Conservation (phyloP, 192 early-diverging fungal genomes). For the Funneliformis geosporum region DNA sequence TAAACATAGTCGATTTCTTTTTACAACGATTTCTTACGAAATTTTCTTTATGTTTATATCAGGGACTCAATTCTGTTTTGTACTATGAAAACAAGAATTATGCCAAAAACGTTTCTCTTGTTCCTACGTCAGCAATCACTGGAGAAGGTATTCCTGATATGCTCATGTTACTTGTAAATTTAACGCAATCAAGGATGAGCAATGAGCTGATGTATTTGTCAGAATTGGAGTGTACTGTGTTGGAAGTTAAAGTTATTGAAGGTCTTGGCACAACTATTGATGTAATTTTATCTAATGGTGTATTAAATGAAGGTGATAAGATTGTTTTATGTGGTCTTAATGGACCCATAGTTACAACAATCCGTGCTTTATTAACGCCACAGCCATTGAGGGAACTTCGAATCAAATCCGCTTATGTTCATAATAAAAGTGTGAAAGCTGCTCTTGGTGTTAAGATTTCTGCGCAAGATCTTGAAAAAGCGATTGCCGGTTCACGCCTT, state of each 20-base stretch:
- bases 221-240: slow-evolving; percentile 94
- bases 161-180: slow-evolving; percentile 84
- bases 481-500: slow-evolving; percentile 95
- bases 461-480: slow-evolving; percentile 92
- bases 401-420: slow-evolving; percentile 93
- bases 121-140: slow-evolving; percentile 96
- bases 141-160: slow-evolving; percentile 99
- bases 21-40: neutral
- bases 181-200: slow-evolving; percentile 96
- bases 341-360: slow-evolving; percentile 90
- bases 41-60: neutral
- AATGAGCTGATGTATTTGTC: slow-evolving; percentile 94
- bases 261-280: slow-evolving; percentile 98
- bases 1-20: neutral
- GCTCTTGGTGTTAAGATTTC: slow-evolving; percentile 95
- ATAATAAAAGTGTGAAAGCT: slow-evolving; percentile 96
- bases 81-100: slow-evolving; percentile 97
- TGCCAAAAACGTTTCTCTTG: slow-evolving; percentile 92
- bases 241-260: slow-evolving; percentile 99
- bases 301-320: slow-evolving; percentile 91
- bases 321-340: slow-evolving; percentile 95
- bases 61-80: slow-evolving; percentile 89
- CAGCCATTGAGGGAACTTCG: slow-evolving; percentile 97
- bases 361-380: slow-evolving; percentile 97
- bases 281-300: slow-evolving; percentile 93